A percentile compares a stretch with the other conserved stretches of the same genome.
phyloP scores from a whole-genome alignment of 2,329 filamentous ascomycete species.

The Zymoseptoria pseudotritici region DNA sequence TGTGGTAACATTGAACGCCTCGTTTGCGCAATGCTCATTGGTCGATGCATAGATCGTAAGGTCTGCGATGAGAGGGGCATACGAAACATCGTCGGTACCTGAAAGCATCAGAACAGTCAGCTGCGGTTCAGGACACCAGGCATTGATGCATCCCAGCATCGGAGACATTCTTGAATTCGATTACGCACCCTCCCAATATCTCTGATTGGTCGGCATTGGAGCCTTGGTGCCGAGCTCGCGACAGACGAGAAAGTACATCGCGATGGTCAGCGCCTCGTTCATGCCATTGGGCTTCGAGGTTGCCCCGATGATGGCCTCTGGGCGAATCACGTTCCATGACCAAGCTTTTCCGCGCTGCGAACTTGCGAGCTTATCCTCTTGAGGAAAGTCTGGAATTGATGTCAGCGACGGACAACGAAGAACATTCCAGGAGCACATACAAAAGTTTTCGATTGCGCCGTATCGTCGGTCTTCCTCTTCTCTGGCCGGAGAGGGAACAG shows the following conservation, averaged over 20 bases:
- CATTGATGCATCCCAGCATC: too few relatives aligned
- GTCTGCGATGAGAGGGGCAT: slow-evolving; percentile 29
- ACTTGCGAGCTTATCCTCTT: slow-evolving; percentile 11
- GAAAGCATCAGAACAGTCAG: too few relatives aligned
- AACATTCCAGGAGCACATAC: too few relatives aligned
- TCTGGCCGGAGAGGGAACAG: slow-evolving; percentile 6
- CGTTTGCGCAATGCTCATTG: slow-evolving; percentile 26
- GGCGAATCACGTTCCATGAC: slow-evolving; percentile 26
- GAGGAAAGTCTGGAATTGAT: slow-evolving; percentile 2
- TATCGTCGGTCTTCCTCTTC: not conserved
- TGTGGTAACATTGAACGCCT: slow-evolving; percentile 39
- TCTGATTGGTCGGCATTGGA: slow-evolving; percentile 30
- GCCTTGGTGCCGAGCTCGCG: slow-evolving; percentile 30
- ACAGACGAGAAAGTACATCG: slow-evolving; percentile 34
- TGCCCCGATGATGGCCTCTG: slow-evolving; percentile 28
- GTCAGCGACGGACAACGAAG: too few relatives aligned
- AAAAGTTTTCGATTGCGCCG: not conserved
- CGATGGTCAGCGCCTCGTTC: slow-evolving; percentile 36
- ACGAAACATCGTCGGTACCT: slow-evolving; percentile 28
- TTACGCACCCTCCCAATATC: slow-evolving; percentile 25
- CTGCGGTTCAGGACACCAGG: too few relatives aligned
- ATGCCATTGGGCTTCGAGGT: slow-evolving; percentile 28
- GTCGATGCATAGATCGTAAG: slow-evolving; percentile 34
- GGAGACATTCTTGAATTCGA: too few relatives aligned
- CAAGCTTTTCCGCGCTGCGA: slow-evolving; percentile 23